Percentiles rank a stretch among this genome's conserved stretches.
phyloP scores from a whole-genome alignment of 129 eudicot genomes.

The Tagetes erecta region DNA sequence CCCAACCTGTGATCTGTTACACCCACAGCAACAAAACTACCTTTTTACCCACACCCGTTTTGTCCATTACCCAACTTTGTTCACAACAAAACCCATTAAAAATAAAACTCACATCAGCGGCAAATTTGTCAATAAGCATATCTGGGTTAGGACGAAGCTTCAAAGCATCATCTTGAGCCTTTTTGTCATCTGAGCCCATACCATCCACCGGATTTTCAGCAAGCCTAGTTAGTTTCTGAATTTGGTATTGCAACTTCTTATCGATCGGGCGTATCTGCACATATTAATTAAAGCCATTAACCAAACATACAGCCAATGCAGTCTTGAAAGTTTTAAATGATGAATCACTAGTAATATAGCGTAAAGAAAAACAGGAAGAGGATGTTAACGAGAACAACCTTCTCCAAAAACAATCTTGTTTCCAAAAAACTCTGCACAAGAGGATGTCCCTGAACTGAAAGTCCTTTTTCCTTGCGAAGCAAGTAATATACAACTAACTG shows the following conservation, averaged over 20 bases:
- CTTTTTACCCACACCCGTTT: not conserved
- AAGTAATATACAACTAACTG: conserved; percentile 89
- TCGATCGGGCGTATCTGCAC: conserved; percentile 87
- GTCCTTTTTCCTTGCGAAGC: conserved; percentile 83
- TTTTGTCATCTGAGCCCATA: conserved; percentile 43
- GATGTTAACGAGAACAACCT: conserved; percentile 39
- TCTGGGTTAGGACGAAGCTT: conserved; percentile 82
- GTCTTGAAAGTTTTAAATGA: not conserved
- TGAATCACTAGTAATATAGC: not conserved
- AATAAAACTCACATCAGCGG: conserved; percentile 43
- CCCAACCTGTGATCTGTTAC: not conserved
- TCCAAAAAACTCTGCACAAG: conserved; percentile 80
- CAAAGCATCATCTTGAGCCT: conserved; percentile 61
- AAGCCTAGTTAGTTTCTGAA: conserved; percentile 67
- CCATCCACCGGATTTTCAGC: conserved; percentile 34
- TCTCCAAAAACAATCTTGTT: conserved; percentile 85
- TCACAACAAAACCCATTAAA: not conserved
- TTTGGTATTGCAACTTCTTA: conserved; percentile 77
- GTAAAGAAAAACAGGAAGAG: not conserved
- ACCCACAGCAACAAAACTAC: not conserved
- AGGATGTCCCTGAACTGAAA: conserved; percentile 85
- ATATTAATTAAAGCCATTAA: not conserved
- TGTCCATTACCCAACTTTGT: conserved; percentile 5
- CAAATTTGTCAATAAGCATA: conserved; percentile 52
- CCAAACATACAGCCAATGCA: conserved; percentile 16